Evolutionary conservation across 345 rosid species (phyloP), one percentile per base, ranked within the genome.

Genomic region (Salix suchowensis): DNA sequence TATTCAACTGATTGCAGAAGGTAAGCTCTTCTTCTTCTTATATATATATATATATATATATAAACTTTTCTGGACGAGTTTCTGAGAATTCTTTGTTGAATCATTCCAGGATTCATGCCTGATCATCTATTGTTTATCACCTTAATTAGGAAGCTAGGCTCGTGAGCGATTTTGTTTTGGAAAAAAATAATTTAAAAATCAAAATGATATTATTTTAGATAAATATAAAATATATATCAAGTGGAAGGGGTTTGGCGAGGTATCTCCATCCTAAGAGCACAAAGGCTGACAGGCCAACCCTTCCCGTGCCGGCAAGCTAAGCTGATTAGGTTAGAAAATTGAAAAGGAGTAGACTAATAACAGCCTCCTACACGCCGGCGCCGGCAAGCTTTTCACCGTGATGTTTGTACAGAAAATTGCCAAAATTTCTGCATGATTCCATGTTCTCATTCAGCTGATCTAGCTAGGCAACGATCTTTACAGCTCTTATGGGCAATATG

Each of bases 1-100:
- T 72, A 71, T 70, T 80, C 83, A 26, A 65, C 73, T 24, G 42
- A 4, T 58, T 68, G 23, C 18, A 46, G 68, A 67, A 76, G 83
- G 82, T 80, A 13, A 36, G 50, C 60, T 6, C 58, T 23, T 72
- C 62, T 15, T 48, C 61, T 50, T 30, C 32, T 30, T 28, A 30
- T 32, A 32, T 32, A 32, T 32, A 32, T 32, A 32, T 32, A 2
- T 32, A 32, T 10, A n/a, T 55, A 1, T 9, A 55, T 9, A 2
- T 3, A 32, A 4, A 32, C 34, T n/a, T n/a, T n/a, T 55, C 50
- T 44, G 50, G 5, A 55, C 2, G 10, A 55, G 8, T 55, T 55
- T 3, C 1, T 55, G 3, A n/a, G 9, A 7, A 54, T 54, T 54
- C n/a, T 19, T 52, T n/a, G 11, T 52, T 52, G 60, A 52, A 52